Evolutionary conservation across 306 rosid genomes (phyloP).

Genomic region (Sesbania bispinosa): DNA sequence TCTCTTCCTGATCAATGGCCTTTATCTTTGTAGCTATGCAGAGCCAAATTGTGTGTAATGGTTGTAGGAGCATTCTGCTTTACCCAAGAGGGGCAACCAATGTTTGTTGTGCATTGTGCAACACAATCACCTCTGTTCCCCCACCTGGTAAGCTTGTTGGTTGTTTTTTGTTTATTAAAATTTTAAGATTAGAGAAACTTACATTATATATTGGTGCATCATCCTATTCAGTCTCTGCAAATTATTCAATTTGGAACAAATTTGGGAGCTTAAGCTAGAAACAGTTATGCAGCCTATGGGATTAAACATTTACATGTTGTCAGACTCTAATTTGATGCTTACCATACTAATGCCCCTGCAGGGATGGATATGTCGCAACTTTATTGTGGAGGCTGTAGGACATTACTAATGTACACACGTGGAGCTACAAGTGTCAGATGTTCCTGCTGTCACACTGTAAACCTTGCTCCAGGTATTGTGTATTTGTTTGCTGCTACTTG

Average conservation of each 20-base stretch:
- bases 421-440: slow-evolving; percentile 97
- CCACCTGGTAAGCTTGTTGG: slow-evolving; percentile 60
- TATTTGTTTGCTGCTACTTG: slow-evolving; percentile 3
- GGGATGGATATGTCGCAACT: slow-evolving; percentile 94
- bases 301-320: no score
- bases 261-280: no score
- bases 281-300: neutral
- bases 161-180: neutral
- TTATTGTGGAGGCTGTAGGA: slow-evolving; percentile 95
- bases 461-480: slow-evolving; percentile 77
- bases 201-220: neutral
- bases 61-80: slow-evolving; percentile 87
- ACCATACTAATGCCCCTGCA: slow-evolving; percentile 34
- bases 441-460: slow-evolving; percentile 88
- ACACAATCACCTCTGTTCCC: slow-evolving; percentile 74
- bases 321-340: neutral
- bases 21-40: slow-evolving; percentile 77
- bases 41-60: slow-evolving; percentile 92
- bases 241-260: neutral
- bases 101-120: slow-evolving; percentile 95
- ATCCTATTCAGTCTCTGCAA: neutral
- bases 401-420: slow-evolving; percentile 82
- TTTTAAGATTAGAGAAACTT: neutral
- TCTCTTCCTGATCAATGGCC: slow-evolving; percentile 2
- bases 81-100: slow-evolving; percentile 95